Base-by-base conservation (phyloP, 805 yeast genomes). In the Saccharomyces eubayanus region DNA sequence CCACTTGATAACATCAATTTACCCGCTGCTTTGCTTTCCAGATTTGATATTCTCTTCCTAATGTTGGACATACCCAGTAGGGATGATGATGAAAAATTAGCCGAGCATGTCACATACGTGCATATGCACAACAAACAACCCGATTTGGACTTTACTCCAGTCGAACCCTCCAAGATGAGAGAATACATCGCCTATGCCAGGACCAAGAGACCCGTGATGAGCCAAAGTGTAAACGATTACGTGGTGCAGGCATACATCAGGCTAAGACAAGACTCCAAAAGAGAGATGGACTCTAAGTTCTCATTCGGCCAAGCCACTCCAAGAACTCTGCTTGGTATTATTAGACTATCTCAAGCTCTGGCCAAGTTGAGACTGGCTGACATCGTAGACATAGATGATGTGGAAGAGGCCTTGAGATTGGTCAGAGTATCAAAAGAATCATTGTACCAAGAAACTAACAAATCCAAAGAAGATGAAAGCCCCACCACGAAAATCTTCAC, bases 121-220 rank as follows among this genome's bases (percentile, higher is more conserved):
- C 99, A 94, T 72, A 90, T 89, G 91, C 87, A 87, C 72, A 87
- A 85, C 72, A 79, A 74, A 53, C 97, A 92, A 63, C 99, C 99
- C 4, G 83, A 78, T 45, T 75, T 79, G 76, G 85, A 77, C 47
- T 80, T 84, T 59, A 84, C 80, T 57, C 96, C 97, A 14, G 74
- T 92, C 46, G 90, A 85, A 57, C 83, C 96, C 0, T 69, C 81
- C 8, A 81, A 89, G 28, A 84, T 94, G 66, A 82, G 99, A 66
- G 96, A 89, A 68, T 91, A 82, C 67, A 85, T 94, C 58, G 84
- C 96, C 2, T 77, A 82, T 65, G 97, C 99, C 0, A 83, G 96
- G 64, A 75, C 84, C 28, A 84, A 76, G 69, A 80, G 96, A 65
- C 99, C 99, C 2, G 82, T 82, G 2, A 88, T 94, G 58, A 86